These are phyloP conservation scores for Pythium phragmitis DNA, from an alignment of 352 stramenopile species.

Conservation along the genomic window DNA sequence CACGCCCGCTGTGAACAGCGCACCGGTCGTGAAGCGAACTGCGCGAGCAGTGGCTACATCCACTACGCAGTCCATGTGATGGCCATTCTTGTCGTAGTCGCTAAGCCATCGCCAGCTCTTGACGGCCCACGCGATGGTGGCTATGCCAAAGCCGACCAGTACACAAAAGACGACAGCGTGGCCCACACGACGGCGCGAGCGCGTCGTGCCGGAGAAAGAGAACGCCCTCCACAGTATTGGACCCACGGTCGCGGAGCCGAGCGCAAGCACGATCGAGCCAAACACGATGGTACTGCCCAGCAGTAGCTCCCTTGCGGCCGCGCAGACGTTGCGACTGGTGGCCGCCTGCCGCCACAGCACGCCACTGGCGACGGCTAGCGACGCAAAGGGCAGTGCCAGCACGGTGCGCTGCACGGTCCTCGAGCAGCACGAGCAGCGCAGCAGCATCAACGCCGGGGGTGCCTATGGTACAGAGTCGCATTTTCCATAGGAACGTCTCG, in stretches of 20 bases:
- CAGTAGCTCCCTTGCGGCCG: neutral
- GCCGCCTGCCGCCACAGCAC: conserved; percentile 31
- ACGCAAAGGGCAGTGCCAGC: conserved; percentile 31
- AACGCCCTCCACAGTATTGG: neutral
- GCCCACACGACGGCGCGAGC: neutral
- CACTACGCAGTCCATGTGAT: neutral
- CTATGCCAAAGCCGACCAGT: conserved; percentile 9
- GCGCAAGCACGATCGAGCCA: conserved; percentile 8
- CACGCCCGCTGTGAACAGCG: conserved; percentile 37
- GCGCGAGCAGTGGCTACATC: conserved; percentile 11
- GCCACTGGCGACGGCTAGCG: conserved; percentile 26
- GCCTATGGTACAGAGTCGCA: conserved; percentile 21
- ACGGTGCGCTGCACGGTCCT: conserved; percentile 33
- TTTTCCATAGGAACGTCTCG: neutral
- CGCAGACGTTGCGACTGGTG: neutral
- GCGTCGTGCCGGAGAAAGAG: neutral
- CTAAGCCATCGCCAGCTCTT: conserved; percentile 19
- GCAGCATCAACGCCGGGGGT: conserved; percentile 32
- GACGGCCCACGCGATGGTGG: conserved; percentile 10
- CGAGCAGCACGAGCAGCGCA: conserved; percentile 65
- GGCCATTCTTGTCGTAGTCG: neutral
- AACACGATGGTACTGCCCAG: conserved; percentile 14
- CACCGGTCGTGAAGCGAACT: conserved; percentile 24
- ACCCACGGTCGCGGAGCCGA: neutral
- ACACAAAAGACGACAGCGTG: conserved; percentile 3